Conservation (phyloP, 352 stramenopile species). For the Globisporangium nunn region DNA sequence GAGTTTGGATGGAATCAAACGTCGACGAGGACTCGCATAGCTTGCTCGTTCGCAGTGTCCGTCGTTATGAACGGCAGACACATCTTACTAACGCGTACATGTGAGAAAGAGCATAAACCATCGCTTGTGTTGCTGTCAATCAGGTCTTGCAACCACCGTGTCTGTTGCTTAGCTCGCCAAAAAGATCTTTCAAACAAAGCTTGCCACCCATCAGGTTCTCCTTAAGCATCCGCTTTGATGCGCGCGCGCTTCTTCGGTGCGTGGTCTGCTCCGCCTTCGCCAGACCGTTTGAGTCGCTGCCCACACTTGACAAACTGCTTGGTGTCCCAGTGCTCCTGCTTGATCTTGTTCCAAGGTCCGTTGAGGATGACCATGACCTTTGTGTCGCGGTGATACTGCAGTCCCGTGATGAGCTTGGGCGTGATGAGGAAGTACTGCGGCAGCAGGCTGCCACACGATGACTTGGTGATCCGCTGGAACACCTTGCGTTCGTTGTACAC, state of each 20-base stretch:
- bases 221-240: slow-evolving; percentile 7
- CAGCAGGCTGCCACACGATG: slow-evolving; percentile 77
- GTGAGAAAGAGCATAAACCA: background rate
- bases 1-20: background rate
- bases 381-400: slow-evolving; percentile 81
- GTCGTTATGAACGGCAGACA: background rate
- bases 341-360: slow-evolving; percentile 76
- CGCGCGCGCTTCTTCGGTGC: slow-evolving; percentile 14
- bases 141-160: too few relatives aligned
- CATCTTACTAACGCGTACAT: background rate
- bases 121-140: background rate
- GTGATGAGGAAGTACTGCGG: slow-evolving; percentile 89
- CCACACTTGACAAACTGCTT: slow-evolving; percentile 39
- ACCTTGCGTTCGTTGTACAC: slow-evolving; percentile 88
- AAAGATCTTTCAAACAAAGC: too few relatives aligned
- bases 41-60: background rate
- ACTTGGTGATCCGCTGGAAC: slow-evolving; percentile 85
- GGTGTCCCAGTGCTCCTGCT: slow-evolving; percentile 66
- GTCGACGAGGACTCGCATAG: background rate
- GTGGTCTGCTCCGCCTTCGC: background rate
- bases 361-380: slow-evolving; percentile 88
- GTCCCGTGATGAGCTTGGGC: slow-evolving; percentile 82
- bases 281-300: slow-evolving; percentile 25
- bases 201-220: too few relatives aligned
- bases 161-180: too few relatives aligned